These are phyloP conservation scores for Papiliotrema terrestris DNA, from an alignment of 1,284 basidiomycete genomes.

Conservation along the genomic window DNA sequence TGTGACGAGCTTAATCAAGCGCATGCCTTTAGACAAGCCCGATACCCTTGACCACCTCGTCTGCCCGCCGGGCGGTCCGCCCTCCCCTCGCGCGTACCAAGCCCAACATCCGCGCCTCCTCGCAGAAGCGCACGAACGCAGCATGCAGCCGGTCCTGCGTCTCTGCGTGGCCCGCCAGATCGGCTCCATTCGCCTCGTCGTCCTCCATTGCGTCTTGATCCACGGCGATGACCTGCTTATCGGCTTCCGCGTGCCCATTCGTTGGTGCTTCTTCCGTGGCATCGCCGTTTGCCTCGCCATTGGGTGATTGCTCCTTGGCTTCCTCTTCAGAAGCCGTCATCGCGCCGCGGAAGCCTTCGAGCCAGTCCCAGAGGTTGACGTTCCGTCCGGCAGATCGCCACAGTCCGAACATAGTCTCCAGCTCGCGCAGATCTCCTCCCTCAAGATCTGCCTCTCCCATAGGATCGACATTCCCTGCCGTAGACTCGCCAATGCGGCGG, in stretches of 20 bases:
- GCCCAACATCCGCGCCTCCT: constrained; percentile 43
- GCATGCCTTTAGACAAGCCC: constrained; percentile 17
- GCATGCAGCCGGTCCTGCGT: constrained; percentile 34
- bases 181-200: constrained; percentile 1
- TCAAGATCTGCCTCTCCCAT: background rate
- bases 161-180: constrained; percentile 14
- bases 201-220: background rate
- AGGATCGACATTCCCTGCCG: background rate
- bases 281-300: constrained; percentile 1
- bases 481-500: background rate
- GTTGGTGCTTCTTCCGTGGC: background rate
- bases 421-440: constrained; percentile 26
- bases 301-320: background rate
- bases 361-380: constrained; percentile 47
- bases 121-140: constrained; percentile 41
- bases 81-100: constrained; percentile 36
- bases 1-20: too few species aligned
- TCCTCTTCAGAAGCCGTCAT: constrained; percentile 7
- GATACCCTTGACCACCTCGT: constrained; percentile 42
- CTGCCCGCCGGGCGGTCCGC: constrained; percentile 21
- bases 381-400: constrained; percentile 37
- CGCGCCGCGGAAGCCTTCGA: constrained; percentile 32
- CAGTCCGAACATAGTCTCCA: constrained; percentile 32
- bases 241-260: background rate
- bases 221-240: constrained; percentile 3